A percentile compares a stretch with the other conserved stretches of the same genome.
phyloP scores from a whole-genome alignment of 2,329 filamentous ascomycete species.

The Coniochaeta ligniaria region DNA sequence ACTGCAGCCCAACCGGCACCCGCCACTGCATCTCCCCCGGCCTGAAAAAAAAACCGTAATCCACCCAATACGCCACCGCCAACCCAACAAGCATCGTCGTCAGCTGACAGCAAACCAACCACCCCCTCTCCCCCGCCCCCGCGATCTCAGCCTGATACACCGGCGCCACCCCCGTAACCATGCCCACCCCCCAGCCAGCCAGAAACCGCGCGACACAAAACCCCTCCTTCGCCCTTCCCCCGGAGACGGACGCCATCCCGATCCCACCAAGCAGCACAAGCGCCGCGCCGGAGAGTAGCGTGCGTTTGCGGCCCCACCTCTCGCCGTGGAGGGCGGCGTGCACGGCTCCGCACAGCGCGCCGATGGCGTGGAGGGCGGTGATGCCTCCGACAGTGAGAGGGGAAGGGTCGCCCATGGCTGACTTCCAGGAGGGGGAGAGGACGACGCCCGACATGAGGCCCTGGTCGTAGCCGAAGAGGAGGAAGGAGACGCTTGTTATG shows the following conservation, averaged over 20 bases:
- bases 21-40: conserved; percentile 19
- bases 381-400: conserved; percentile 19
- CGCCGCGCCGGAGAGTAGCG: conserved; percentile 14
- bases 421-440: conserved; percentile 2
- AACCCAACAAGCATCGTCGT: conserved; percentile 17
- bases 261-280: conserved; percentile 16
- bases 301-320: conserved; percentile 18
- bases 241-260: conserved; percentile 13
- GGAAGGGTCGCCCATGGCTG: conserved; percentile 16
- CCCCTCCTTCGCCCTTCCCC: conserved; percentile 6
- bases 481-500: not conserved
- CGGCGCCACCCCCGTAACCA: conserved; percentile 17
- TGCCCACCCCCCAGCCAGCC: conserved; percentile 18
- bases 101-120: conserved; percentile 18
- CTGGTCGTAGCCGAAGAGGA: not conserved
- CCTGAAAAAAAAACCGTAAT: conserved; percentile 20
- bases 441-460: not conserved
- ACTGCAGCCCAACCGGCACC: conserved; percentile 18
- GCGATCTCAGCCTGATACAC: conserved; percentile 21
- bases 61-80: conserved; percentile 15
- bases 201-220: conserved; percentile 19
- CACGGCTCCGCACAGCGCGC: conserved; percentile 19
- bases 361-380: conserved; percentile 20
- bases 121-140: conserved; percentile 17
- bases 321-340: conserved; percentile 17